Conservation (phyloP, 2,329 filamentous ascomycete species). For the Penicillium sp. region DNA sequence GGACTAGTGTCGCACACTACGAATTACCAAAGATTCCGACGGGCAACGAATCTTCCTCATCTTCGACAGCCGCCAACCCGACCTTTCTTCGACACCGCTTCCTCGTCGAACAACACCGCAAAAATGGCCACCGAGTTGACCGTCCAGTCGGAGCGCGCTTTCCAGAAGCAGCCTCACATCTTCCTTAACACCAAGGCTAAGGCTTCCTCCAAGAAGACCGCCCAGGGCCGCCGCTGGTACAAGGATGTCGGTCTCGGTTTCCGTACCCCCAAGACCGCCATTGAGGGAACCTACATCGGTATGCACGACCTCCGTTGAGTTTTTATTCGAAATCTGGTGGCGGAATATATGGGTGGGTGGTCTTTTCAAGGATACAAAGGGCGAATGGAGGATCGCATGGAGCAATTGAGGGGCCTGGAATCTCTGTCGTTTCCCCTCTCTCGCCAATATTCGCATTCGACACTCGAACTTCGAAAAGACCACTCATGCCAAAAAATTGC, state of each 20-base stretch:
- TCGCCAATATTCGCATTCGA: background rate
- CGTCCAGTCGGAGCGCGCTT: slow-evolving; percentile 99
- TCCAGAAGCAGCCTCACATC: slow-evolving; percentile 99
- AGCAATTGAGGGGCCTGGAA: slow-evolving; percentile 1
- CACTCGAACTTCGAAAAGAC: slow-evolving; percentile 9
- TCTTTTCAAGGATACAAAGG: slow-evolving; percentile 16
- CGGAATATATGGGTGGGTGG: slow-evolving; percentile 20
- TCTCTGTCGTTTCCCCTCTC: background rate
- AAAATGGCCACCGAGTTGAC: slow-evolving; percentile 97
- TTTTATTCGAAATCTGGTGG: slow-evolving; percentile 16
- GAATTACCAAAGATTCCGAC: slow-evolving; percentile 37
- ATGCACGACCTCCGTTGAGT: slow-evolving; percentile 52
- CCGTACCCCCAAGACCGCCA: slow-evolving; percentile 96
- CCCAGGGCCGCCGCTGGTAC: slow-evolving; percentile 96
- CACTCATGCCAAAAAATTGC: slow-evolving; percentile 9
- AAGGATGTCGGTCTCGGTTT: slow-evolving; percentile 99
- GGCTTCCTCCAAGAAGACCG: slow-evolving; percentile 73
- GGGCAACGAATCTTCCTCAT: slow-evolving; percentile 41
- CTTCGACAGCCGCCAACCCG: slow-evolving; percentile 39
- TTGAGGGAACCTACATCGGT: slow-evolving; percentile 99
- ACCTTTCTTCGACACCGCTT: slow-evolving; percentile 38
- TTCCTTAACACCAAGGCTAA: slow-evolving; percentile 97
- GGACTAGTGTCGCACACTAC: slow-evolving; percentile 36
- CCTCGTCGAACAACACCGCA: slow-evolving; percentile 53
- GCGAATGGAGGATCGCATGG: slow-evolving; percentile 7